Evolutionary conservation across 106 monocot genomes (phyloP).

Genomic region (Hemerocallis citrina): DNA sequence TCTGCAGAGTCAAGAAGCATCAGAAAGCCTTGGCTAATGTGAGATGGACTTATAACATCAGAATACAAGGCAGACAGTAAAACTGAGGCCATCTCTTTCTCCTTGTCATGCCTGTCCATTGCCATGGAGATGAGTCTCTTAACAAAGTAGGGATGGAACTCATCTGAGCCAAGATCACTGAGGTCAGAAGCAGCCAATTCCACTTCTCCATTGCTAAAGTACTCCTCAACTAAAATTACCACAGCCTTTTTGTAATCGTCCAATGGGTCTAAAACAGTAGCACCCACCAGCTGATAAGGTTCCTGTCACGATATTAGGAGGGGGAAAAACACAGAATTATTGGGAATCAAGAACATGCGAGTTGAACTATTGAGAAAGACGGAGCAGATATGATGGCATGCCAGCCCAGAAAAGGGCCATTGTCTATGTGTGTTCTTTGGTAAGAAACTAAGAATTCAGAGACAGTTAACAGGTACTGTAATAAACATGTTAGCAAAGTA

Average conservation of each 20-base stretch:
- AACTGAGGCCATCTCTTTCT: slow-evolving; percentile 97
- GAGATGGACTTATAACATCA: slow-evolving; percentile 56
- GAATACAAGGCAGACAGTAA: slow-evolving; percentile 77
- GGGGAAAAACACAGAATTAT: slow-evolving; percentile 1
- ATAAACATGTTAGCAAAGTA: too few relatives aligned
- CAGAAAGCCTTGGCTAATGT: slow-evolving; percentile 71
- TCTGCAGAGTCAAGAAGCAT: slow-evolving; percentile 78
- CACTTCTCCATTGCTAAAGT: slow-evolving; percentile 81
- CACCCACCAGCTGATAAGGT: slow-evolving; percentile 73
- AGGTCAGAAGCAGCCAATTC: slow-evolving; percentile 70
- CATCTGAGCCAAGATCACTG: slow-evolving; percentile 58
- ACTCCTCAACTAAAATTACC: slow-evolving; percentile 68
- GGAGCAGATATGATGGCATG: too few relatives aligned
- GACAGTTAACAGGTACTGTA: too few relatives aligned
- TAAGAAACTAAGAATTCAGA: too few relatives aligned
- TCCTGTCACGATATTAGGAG: slow-evolving; percentile 36
- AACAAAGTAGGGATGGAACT: slow-evolving; percentile 78
- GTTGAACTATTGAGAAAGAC: too few relatives aligned
- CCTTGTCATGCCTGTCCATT: slow-evolving; percentile 92
- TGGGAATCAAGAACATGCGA: too few relatives aligned
- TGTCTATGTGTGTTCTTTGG: too few relatives aligned
- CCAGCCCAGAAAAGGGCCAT: too few relatives aligned
- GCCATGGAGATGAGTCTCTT: slow-evolving; percentile 92
- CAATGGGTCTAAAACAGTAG: slow-evolving; percentile 50
- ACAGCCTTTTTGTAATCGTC: slow-evolving; percentile 84